Evolutionary conservation across 2,329 filamentous ascomycete species (phyloP), one percentile per base, ranked within the genome.

Genomic region (Ustulina deusta): DNA sequence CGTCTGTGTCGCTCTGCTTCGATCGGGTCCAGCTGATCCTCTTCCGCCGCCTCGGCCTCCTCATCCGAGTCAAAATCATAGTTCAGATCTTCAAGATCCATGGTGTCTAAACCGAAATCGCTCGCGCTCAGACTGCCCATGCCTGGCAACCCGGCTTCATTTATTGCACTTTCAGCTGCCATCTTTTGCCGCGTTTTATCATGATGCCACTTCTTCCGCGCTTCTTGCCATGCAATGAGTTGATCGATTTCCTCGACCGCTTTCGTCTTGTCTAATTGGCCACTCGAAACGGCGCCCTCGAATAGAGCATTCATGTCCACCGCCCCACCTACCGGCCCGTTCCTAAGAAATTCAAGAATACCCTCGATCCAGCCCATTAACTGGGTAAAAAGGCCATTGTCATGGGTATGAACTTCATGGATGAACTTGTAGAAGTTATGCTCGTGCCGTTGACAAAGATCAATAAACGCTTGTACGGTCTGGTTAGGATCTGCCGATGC

Each of bases 401-500:
- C 96, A 75, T 99, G 95, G 6, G 93, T 90, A 77, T 99, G 96
- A 0, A 99, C 95, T 81, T 99, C 96, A 79, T 99, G 96, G 3
- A 99, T 92, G 79, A 99, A 99, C 79, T 97, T 98, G 86, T 98
- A 99, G 78, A 99, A 95, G 81, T 97, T 97, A 78, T 97, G 90
- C 80, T 99, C 93, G 79, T 99, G 96, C 49, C 96, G 89, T 72
- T 93, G 91, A 79, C 96, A 99, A 25, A 99, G 87, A 77, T 99
- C 96, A 76, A 99, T 99, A 77, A 99, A 99, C 17, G 94, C 91
- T 79, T 99, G 96, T 1, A 99, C 96, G 0, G 96, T 99, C 83
- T 97, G 94, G 79, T 99, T 99, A 4, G 96, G 96, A 78, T 99
- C 96, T 1, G 95, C 94, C 1, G 93, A 94, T 52, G 96, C 91